Conservation (phyloP, 2,329 filamentous ascomycete species). For the Alternaria burnsii region DNA sequence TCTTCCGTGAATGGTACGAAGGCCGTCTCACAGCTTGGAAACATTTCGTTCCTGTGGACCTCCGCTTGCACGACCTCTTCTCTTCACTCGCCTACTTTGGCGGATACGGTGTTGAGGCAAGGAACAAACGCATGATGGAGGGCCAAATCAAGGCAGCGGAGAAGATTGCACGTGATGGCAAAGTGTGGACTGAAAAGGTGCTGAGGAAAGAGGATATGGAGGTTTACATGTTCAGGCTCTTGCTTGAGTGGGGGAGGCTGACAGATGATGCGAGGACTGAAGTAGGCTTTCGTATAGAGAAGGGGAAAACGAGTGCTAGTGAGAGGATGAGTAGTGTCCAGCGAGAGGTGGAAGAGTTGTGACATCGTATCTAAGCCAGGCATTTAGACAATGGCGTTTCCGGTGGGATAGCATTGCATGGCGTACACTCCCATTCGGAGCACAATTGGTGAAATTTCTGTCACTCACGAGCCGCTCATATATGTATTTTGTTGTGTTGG, state of each 20-base stretch:
- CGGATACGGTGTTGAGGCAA: constrained; percentile 37
- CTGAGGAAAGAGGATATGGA: constrained; percentile 70
- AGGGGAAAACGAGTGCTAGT: constrained; percentile 12
- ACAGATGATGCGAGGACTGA: constrained; percentile 48
- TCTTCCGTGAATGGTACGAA: constrained; percentile 84
- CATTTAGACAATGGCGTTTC: background rate
- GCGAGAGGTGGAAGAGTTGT: background rate
- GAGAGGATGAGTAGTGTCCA: constrained; percentile 8
- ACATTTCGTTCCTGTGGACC: constrained; percentile 81
- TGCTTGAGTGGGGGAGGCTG: constrained; percentile 71
- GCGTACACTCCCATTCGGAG: background rate
- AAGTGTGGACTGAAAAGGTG: constrained; percentile 47
- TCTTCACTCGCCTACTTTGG: constrained; percentile 77
- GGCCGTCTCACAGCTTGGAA: constrained; percentile 77
- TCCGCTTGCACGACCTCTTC: constrained; percentile 76
- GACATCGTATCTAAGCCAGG: background rate
- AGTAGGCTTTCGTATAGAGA: constrained; percentile 43
- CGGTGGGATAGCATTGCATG: constrained; percentile 7
- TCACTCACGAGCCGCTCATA: background rate
- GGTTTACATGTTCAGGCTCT: constrained; percentile 78
- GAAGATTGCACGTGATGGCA: constrained; percentile 43
- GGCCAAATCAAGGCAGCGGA: constrained; percentile 39
- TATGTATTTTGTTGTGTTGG: background rate
- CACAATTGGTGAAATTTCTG: background rate
- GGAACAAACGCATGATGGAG: constrained; percentile 40